Conservation (phyloP, 345 rosid species). For the Euphorbia tirucalli region DNA sequence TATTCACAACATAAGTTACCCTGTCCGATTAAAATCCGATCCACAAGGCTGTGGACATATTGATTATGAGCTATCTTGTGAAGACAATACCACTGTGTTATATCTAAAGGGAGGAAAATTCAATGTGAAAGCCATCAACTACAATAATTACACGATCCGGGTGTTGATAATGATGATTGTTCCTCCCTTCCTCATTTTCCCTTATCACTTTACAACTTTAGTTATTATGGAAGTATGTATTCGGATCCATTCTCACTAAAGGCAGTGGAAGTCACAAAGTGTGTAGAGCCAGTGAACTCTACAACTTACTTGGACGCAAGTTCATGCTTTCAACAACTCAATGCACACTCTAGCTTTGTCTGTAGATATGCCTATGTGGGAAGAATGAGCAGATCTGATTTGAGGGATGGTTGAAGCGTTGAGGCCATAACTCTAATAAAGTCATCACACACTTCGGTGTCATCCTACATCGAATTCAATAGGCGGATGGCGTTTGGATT, state of each 20-base stretch:
- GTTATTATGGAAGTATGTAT: accelerated
- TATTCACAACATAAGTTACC: background rate
- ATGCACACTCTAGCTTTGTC: background rate
- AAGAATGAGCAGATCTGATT: background rate
- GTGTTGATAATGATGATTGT: background rate
- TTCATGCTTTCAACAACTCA: background rate
- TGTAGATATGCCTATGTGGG: background rate
- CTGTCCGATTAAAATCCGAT: conserved; percentile 1
- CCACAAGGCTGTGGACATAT: background rate
- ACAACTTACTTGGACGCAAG: background rate
- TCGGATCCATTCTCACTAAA: too few relatives aligned
- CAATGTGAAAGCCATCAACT: background rate
- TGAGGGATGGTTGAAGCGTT: conserved; percentile 3
- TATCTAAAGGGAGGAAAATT: background rate
- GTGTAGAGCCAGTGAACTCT: background rate
- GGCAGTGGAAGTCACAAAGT: background rate
- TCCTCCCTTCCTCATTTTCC: background rate
- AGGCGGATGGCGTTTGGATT: background rate
- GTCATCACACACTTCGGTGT: background rate
- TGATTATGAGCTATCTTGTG: background rate
- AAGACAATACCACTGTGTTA: background rate
- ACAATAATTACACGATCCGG: background rate
- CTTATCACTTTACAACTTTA: background rate
- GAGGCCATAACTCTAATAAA: background rate
- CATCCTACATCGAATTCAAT: background rate